Evolutionary conservation across 495 filamentous ascomycete species (phyloP), one percentile per base, ranked within the genome.

Genomic region (Paragyromitra xinjiangensis): DNA sequence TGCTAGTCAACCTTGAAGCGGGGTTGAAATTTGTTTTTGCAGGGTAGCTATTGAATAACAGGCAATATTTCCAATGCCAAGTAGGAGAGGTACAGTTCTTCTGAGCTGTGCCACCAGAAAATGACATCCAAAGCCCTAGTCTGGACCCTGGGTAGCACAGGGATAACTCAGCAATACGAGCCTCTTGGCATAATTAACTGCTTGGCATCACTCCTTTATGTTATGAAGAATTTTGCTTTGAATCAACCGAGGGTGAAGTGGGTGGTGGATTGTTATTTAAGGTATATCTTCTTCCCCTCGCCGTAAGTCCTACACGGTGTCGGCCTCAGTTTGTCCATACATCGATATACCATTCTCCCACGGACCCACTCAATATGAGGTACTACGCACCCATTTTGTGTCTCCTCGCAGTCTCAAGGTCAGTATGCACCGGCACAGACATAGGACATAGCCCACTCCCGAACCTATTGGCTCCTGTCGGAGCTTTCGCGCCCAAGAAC

Each of bases 151-250:
- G 19, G 53, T 56, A n/a, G 50, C 16, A 53, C 53, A 64, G 40
- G 61, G 61, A 64, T 64, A 64, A 37, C 44, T n/a, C 40, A 44
- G 44, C 34, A 42, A 64, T 64, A 64, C 61, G 39, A 64, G 29
- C n/a, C 26, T 8, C 59, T 39, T 40, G 29, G 59, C 16, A 44
- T 45, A 9, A 51, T 12, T n/a, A n/a, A 19, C 9, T 12, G 6
- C 37, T 44, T 61, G 56, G 56, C 56, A 37, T 29, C 19, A 9
- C 19, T 26, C 40, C 40, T 48, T 53, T 34, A 48, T 45, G 16
- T 6, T 37, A 14, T 29, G 24, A 56, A 29, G 12, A 8, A 26
- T 22, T 56, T 6, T 51, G 48, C 6, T 26, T 8, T 56, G 12
- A 6, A 56, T 29, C 29, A 29, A 3, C 53, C 53, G 22, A 56